Percentiles rank a stretch among this genome's conserved stretches.
These are phyloP conservation scores for Escovopsis sp. DNA, from an alignment of 2,329 filamentous ascomycete species.

Conservation along the genomic window DNA sequence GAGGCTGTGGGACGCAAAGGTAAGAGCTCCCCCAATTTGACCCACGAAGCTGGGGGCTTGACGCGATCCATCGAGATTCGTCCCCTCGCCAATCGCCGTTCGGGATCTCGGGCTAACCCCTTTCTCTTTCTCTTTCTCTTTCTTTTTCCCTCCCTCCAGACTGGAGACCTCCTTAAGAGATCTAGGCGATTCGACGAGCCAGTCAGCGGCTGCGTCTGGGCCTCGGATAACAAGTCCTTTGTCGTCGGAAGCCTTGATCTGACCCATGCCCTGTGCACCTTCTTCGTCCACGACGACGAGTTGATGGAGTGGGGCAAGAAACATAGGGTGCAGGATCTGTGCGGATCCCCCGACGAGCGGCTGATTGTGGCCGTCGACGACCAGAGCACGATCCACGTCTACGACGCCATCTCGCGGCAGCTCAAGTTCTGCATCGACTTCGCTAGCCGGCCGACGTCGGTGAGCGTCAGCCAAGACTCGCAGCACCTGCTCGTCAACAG, in stretches of 20 bases:
- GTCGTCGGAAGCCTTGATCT: slow-evolving; percentile 66
- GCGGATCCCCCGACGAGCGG: slow-evolving; percentile 66
- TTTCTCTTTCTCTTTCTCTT: no score
- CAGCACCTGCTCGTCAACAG: slow-evolving; percentile 69
- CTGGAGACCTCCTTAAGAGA: slow-evolving; percentile 46
- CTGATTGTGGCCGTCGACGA: slow-evolving; percentile 68
- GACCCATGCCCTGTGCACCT: slow-evolving; percentile 52
- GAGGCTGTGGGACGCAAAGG: slow-evolving; percentile 58
- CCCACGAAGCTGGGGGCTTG: no score
- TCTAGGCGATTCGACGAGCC: slow-evolving; percentile 66
- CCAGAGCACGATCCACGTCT: slow-evolving; percentile 59
- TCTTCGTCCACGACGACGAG: slow-evolving; percentile 48
- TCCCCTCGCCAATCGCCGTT: no score
- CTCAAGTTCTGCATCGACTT: slow-evolving; percentile 58
- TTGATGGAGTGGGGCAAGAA: slow-evolving; percentile 52
- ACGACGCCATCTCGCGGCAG: slow-evolving; percentile 61
- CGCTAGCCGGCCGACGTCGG: slow-evolving; percentile 57
- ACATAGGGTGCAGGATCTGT: slow-evolving; percentile 70
- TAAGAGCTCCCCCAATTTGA: slow-evolving; percentile 24
- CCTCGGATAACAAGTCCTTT: slow-evolving; percentile 61
- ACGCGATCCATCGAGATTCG: not conserved
- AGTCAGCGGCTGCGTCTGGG: slow-evolving; percentile 84
- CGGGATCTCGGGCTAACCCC: no score
- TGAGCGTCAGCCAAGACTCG: slow-evolving; percentile 73
- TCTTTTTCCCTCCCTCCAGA: slow-evolving; percentile 24